Base-by-base conservation (phyloP, 192 early-diverging fungal species). In the Backusella liffmaniae region DNA sequence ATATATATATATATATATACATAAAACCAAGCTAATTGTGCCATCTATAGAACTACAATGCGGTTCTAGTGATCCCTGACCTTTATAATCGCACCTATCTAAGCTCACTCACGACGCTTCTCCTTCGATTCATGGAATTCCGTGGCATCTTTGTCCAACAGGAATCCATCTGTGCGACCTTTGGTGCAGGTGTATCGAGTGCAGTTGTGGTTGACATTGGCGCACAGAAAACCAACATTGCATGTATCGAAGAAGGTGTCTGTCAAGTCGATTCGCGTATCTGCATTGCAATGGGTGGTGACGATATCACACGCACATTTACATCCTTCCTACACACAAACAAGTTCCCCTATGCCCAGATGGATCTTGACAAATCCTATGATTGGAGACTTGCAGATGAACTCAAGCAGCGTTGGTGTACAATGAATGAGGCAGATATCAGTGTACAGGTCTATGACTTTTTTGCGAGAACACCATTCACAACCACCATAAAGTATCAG, bases 151-250 rank as follows among this genome's bases (percentile, higher is more conserved):
- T 95, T 62, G 74, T 95, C 29, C 91, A 94, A 56, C 94, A 96
- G 68, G 92, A 93, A 77, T 94, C 96, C 0, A 84, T 87, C 15
- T 92, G 91, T 79, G 96, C 94, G 1, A 91, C 91, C 0, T 95
- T 91, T 86, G 96, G 96, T 66, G 94, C 96, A 2, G 96, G 96
- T 8, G 87, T 95, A 23, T 92, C 94, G 0, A 86, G 89, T 0
- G 94, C 94, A 0, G 96, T 95, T 78, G 92, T 97, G 16, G 93
- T 97, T 3, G 95, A 96, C 73, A 92, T 97, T 78, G 96, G 96
- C 7, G 96, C 96, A 6, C 95, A 97, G 75, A 94, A 90, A 32
- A 95, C 95, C 10, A 95, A 87, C 74, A 83, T 96, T 26, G 81
- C 90, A 0, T 96, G 95, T 73, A 89, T 97, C 12, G 96, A 97